Base-by-base conservation (phyloP, 2,329 filamentous ascomycete species). In the Ustulina deusta region DNA sequence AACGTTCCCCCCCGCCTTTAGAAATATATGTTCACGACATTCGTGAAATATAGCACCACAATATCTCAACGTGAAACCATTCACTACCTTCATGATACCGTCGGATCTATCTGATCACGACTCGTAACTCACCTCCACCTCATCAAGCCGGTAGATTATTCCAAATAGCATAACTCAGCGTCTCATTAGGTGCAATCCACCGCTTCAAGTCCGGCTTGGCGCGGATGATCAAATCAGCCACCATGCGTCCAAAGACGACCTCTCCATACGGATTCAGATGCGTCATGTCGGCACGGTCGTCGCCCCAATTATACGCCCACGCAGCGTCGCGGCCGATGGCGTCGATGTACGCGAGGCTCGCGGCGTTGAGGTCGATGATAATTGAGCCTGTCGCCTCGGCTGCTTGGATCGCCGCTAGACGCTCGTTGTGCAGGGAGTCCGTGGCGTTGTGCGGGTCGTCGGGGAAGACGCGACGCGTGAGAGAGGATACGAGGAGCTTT, bases 201-300 rank as follows among this genome's bases (percentile, higher is more conserved):
- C 40, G 10, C 1, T 62, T 59, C 20, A 81, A 62, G 1, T 72
- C 72, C 0, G 69, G 58, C 10, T 71, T 59, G 48, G 71, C 76
- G 48, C 71, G 69, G 13, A 84, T 69, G 25, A 85, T 71, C 3
- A 90, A 76, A 66, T 87, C 85, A 2, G 83, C 84, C 22, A 89
- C 85, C 74, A 90, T 81, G 42, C 86, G 82, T 0, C 86, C 84
- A 77, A 90, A 90, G 0, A 90, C 85, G 1, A 82, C 78, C 32
- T 81, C 83, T 0, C 88, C 88, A 65, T 80, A 78, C 1, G 75
- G 73, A 73, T 88, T 89, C 34, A 90, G 71, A 77, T 90, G 88
- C 1, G 87, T 90, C 54, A 79, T 78, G 72, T 90, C 89, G 20
- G 49, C 52, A 3, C 11, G 11, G 1, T 79, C 69, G 5, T 73